These are phyloP conservation scores for Hypericum androsaemum DNA, from an alignment of 345 rosid genomes.

Conservation along the genomic window DNA sequence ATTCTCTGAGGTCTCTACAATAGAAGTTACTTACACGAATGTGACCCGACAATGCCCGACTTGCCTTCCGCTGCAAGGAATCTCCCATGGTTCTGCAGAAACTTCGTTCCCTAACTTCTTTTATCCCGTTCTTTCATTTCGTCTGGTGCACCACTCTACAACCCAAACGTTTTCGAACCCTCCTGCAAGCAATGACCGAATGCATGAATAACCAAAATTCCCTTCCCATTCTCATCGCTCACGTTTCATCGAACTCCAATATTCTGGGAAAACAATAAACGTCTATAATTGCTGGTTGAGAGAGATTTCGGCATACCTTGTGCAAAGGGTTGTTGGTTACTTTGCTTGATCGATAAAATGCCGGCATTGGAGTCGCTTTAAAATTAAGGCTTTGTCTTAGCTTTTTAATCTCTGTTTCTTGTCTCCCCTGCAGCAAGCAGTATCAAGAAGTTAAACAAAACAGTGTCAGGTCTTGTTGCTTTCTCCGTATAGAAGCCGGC, in stretches of 20 bases:
- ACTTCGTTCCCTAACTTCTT: too few relatives aligned
- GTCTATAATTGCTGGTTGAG: too few relatives aligned
- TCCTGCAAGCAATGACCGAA: slow-evolving; percentile 22
- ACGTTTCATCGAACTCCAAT: too few relatives aligned
- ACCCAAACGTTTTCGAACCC: slow-evolving; percentile 23
- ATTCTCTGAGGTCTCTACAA: too few relatives aligned
- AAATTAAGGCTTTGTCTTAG: slow-evolving; percentile 30
- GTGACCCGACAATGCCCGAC: too few relatives aligned
- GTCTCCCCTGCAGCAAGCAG: slow-evolving; percentile 33
- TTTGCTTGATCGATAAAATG: slow-evolving; percentile 26
- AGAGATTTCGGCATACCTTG: slow-evolving; percentile 26
- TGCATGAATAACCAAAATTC: too few relatives aligned
- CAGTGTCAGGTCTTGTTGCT: background rate
- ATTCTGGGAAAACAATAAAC: too few relatives aligned
- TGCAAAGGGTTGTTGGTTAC: slow-evolving; percentile 21
- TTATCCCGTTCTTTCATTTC: background rate
- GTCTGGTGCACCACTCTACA: slow-evolving; percentile 12
- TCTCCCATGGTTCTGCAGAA: too few relatives aligned
- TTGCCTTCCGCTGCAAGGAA: too few relatives aligned
- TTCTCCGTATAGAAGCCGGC: too few relatives aligned
- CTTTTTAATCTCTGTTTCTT: slow-evolving; percentile 29
- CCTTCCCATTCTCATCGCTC: too few relatives aligned
- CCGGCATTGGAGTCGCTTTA: slow-evolving; percentile 35
- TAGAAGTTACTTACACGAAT: too few relatives aligned
- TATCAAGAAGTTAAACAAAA: background rate